These are phyloP conservation scores for Citrus hindsii DNA, from an alignment of 345 rosid species.

Conservation along the genomic window DNA sequence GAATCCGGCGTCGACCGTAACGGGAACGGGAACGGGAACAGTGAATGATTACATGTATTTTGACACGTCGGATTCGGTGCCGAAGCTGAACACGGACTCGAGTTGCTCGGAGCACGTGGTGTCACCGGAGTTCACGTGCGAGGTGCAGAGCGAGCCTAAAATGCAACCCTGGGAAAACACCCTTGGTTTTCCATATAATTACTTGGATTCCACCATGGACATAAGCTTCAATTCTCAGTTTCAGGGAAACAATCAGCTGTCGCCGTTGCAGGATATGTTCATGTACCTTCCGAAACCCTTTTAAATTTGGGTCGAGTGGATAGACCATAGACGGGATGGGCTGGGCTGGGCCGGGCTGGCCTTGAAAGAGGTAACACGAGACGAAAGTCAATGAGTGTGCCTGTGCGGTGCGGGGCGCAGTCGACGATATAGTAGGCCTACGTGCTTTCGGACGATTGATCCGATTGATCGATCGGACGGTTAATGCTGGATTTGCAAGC, in stretches of 20 bases:
- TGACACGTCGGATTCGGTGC: constrained; percentile 81
- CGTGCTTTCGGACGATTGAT: not conserved
- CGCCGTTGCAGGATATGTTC: constrained; percentile 72
- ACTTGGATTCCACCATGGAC: constrained; percentile 47
- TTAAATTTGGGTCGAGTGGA: constrained; percentile 8
- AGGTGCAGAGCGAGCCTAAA: constrained; percentile 89
- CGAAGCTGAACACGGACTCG: constrained; percentile 70
- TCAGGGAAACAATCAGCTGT: constrained; percentile 48
- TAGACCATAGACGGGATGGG: too few species aligned
- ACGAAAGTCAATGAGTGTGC: constrained; percentile 62
- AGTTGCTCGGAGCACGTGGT: constrained; percentile 82
- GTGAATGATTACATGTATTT: constrained; percentile 40
- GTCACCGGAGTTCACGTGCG: constrained; percentile 80
- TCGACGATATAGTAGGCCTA: too few species aligned
- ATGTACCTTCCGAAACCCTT: constrained; percentile 57
- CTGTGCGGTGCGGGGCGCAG: not conserved
- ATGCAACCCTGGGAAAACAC: constrained; percentile 47
- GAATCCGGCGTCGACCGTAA: constrained; percentile 11
- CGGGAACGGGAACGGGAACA: constrained; percentile 6
- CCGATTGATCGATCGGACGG: not conserved
- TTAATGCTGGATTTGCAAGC: not conserved
- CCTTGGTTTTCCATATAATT: constrained; percentile 37
- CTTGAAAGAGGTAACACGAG: constrained; percentile 44
- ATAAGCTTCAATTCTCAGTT: constrained; percentile 30
- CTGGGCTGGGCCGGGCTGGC: not conserved